Conservation (phyloP, 2,329 filamentous ascomycete species). For the Stachybotrys elegans region DNA sequence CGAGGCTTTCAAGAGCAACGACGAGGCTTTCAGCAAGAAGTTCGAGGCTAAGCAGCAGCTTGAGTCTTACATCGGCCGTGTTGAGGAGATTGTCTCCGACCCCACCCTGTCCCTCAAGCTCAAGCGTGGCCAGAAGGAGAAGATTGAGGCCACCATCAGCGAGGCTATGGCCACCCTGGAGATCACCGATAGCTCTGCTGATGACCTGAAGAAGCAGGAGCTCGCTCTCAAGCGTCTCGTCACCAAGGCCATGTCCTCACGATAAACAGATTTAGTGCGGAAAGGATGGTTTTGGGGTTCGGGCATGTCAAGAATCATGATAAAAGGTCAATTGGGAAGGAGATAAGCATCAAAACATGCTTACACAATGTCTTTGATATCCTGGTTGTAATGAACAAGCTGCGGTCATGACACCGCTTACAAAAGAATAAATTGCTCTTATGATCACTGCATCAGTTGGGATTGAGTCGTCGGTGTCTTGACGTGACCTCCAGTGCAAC, state of each 20-base stretch:
- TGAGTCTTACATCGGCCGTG: slow-evolving; percentile 96
- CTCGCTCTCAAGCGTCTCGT: slow-evolving; percentile 94
- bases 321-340: no score
- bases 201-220: slow-evolving; percentile 99
- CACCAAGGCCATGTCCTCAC: slow-evolving; percentile 95
- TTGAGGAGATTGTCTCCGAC: slow-evolving; percentile 98
- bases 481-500: no score
- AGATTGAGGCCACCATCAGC: slow-evolving; percentile 94
- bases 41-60: slow-evolving; percentile 99
- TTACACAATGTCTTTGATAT: no score
- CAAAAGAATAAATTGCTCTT: no score
- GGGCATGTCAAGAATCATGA: no score
- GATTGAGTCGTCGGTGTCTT: no score
- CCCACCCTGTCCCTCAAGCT: slow-evolving; percentile 93
- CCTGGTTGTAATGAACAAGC: no score
- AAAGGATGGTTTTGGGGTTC: neutral
- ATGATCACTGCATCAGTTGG: no score
- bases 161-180: slow-evolving; percentile 98
- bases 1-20: slow-evolving; percentile 96
- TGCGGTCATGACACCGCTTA: no score
- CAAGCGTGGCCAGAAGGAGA: slow-evolving; percentile 99
- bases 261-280: no score
- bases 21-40: slow-evolving; percentile 98
- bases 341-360: no score
- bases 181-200: slow-evolving; percentile 83